A percentile compares a stretch with the other conserved stretches of the same genome.
Evolutionary conservation across 176 grass and related monocot genomes (phyloP).

Genomic region (Musa beccarii): DNA sequence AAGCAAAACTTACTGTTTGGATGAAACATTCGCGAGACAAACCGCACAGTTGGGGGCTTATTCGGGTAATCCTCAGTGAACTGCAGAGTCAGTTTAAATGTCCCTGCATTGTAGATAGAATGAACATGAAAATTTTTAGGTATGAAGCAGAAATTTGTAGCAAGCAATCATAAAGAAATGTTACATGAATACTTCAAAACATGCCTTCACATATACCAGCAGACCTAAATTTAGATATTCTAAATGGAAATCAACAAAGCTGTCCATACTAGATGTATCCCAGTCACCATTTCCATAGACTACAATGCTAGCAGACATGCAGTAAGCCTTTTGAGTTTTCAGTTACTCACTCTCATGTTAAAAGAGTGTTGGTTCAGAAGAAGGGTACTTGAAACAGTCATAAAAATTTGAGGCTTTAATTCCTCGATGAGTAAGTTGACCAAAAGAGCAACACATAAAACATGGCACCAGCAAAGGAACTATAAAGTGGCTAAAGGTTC

Average conservation of each 20-base stretch:
- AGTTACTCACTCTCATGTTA: too few relatives aligned
- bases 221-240: neutral
- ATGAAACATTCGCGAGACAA: slow-evolving; percentile 51
- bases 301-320: too few relatives aligned
- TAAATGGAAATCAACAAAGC: neutral
- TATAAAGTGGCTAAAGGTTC: too few relatives aligned
- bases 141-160: neutral
- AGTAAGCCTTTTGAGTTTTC: too few relatives aligned
- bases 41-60: slow-evolving; percentile 41
- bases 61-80: slow-evolving; percentile 52
- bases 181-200: neutral
- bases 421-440: too few relatives aligned
- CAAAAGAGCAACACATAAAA: too few relatives aligned
- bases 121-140: neutral
- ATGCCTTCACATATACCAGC: neutral
- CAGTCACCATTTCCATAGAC: too few relatives aligned
- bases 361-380: too few relatives aligned
- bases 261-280: neutral
- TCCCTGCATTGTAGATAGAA: slow-evolving; percentile 15
- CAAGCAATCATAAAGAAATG: neutral
- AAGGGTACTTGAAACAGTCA: too few relatives aligned
- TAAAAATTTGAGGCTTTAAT: too few relatives aligned
- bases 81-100: slow-evolving; percentile 43
- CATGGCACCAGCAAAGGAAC: too few relatives aligned
- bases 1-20: slow-evolving; percentile 35